phyloP scores from a whole-genome alignment of 176 grass and related monocot genomes.

The Triticum urartu region DNA sequence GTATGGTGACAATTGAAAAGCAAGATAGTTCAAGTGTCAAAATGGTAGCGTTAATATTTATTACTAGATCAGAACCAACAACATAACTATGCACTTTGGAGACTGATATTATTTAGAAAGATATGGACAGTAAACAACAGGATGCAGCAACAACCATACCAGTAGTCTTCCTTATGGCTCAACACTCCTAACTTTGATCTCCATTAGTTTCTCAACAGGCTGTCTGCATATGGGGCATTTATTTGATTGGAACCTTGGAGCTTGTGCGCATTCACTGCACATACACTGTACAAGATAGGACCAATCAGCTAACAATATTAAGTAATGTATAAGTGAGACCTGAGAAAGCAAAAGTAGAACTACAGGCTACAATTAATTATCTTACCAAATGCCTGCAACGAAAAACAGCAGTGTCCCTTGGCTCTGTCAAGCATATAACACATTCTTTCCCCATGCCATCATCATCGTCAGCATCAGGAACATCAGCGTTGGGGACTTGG shows the following conservation, averaged over 20 bases:
- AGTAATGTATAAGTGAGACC: conserved; percentile 26
- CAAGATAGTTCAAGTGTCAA: background rate
- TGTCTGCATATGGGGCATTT: conserved; percentile 99
- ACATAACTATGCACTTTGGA: background rate
- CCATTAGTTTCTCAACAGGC: conserved; percentile 81
- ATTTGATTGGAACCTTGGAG: conserved; percentile 78
- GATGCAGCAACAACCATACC: conserved; percentile 27
- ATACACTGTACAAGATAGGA: conserved; percentile 67
- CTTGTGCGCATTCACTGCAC: conserved; percentile 93
- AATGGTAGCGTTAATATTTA: background rate
- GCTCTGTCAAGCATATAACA: conserved; percentile 94
- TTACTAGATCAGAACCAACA: background rate
- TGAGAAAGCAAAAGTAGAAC: conserved; percentile 10
- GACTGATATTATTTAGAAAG: too few species aligned
- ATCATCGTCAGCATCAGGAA: conserved; percentile 40
- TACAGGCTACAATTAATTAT: background rate
- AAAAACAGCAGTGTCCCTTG: conserved; percentile 78
- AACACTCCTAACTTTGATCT: conserved; percentile 65
- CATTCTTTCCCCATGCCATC: conserved; percentile 77
- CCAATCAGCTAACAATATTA: conserved; percentile 37
- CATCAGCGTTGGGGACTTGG: conserved; percentile 4
- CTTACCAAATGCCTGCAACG: conserved; percentile 98
- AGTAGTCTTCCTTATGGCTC: conserved; percentile 39
- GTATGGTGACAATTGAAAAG: too few species aligned
- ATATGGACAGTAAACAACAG: background rate